phyloP scores from a whole-genome alignment of 176 grass and related monocot genomes.

The Zoysia japonica region DNA sequence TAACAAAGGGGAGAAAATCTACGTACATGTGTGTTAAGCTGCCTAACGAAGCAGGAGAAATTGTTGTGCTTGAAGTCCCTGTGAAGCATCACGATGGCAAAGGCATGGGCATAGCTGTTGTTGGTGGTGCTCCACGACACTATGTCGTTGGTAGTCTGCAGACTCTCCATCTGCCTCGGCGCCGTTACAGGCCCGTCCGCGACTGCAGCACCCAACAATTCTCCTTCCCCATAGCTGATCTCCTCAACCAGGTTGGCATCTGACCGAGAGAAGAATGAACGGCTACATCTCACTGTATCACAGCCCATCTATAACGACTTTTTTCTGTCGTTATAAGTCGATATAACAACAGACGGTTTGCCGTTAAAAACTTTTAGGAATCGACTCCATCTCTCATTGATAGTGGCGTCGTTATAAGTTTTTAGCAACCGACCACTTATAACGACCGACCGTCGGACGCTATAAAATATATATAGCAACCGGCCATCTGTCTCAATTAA shows the following conservation, averaged over 20 bases:
- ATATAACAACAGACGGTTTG: too few relatives aligned
- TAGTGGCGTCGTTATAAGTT: too few relatives aligned
- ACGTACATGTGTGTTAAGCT: conserved; percentile 66
- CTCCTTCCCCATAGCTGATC: conserved; percentile 25
- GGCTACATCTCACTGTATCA: too few relatives aligned
- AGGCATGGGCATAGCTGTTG: conserved; percentile 85
- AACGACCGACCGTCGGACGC: too few relatives aligned
- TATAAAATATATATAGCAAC: too few relatives aligned
- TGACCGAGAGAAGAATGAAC: too few relatives aligned
- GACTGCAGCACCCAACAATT: not conserved
- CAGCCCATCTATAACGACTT: too few relatives aligned
- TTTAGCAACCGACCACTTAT: too few relatives aligned
- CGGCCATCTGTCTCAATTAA: too few relatives aligned
- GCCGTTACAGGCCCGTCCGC: conserved; percentile 18
- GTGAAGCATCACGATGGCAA: conserved; percentile 66
- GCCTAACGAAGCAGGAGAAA: conserved; percentile 74
- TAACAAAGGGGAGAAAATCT: not conserved
- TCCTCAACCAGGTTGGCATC: conserved; percentile 52
- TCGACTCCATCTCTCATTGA: too few relatives aligned
- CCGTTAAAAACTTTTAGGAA: too few relatives aligned
- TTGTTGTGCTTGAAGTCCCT: conserved; percentile 85
- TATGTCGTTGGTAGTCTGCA: conserved; percentile 54
- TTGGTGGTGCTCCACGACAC: conserved; percentile 70
- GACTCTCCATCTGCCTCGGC: conserved; percentile 72
- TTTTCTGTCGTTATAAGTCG: too few relatives aligned